These are phyloP conservation scores for Malus hybrid DNA, from an alignment of 331 rosid genomes.

Conservation along the genomic window DNA sequence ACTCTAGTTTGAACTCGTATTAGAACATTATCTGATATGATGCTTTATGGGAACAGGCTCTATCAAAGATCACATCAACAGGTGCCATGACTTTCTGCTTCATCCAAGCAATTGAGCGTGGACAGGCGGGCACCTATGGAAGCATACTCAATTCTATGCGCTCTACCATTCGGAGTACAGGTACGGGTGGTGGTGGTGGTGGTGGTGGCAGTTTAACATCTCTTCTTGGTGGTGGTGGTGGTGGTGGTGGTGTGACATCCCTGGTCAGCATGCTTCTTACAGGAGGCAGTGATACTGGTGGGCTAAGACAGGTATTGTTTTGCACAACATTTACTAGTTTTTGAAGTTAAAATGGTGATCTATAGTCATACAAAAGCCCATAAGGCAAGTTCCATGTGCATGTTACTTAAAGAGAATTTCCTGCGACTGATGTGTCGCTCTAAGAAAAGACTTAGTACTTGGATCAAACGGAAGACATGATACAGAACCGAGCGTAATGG, in stretches of 20 bases:
- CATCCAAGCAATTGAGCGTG: conserved; percentile 89
- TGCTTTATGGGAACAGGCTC: conserved; percentile 47
- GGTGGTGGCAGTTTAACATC: conserved; percentile 39
- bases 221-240: conserved; percentile 46
- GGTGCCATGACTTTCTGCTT: conserved; percentile 98
- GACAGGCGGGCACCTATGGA: conserved; percentile 76
- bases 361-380: background rate
- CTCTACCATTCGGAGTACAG: conserved; percentile 51
- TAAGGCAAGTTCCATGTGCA: background rate
- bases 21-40: background rate
- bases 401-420: background rate
- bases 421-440: background rate
- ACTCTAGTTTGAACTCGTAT: background rate
- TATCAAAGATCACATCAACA: conserved; percentile 85
- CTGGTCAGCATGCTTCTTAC: conserved; percentile 81
- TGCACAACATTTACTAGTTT: background rate
- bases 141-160: conserved; percentile 87
- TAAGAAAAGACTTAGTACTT: background rate
- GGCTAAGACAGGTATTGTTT: conserved; percentile 72
- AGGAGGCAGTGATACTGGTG: conserved; percentile 62
- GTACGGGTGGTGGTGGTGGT: conserved; percentile 34
- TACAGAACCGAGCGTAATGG: too few species aligned
- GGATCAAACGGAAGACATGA: too few species aligned
- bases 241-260: conserved; percentile 59
- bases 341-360: background rate